Base-by-base conservation (phyloP, 768 basidiomycete genomes). In the Serendipita sp. region DNA sequence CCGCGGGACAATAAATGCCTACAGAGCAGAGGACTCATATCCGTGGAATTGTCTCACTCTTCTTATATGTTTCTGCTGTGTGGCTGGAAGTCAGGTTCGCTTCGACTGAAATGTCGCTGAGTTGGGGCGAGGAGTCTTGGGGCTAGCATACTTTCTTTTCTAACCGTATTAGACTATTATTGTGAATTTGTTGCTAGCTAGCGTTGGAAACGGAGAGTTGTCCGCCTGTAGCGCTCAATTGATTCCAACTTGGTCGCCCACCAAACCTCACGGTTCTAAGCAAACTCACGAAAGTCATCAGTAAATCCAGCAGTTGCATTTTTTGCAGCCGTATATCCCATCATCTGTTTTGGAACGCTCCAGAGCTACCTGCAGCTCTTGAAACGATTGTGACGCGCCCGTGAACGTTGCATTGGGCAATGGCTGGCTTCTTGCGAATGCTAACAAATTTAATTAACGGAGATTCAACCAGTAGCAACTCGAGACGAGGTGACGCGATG, bases 101-200 rank as follows among this genome's bases (percentile, higher is more conserved):
- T 83, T 96, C 52, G 94, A 97, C 70, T 93, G 93, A 18, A 92
- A 92, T 94, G 94, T 74, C 90, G 88, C 72, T 69, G 77, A 46
- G 76, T 87, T 67, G 89, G 75, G 48, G 29, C 8, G 6, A 31
- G 48, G 6, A 6, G 40, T 13, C 13, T 40, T 13, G 40, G 40
- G 13, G 13, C 13, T 5, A 40, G 40, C 13, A 40, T 6, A 40
- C 40, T 6, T 5, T 13, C 40, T 40, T 40, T 5, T 40, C 5
- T 40, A 40, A 40, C 40, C 40, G 40, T 40, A 40, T 5, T 40
- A 40, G 40, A 40, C 23, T 40, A 13, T 40, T 40, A 40, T 40
- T 5, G 6, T 6, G 40, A 40, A 40, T 40, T 40, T 40, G 6
- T 40, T 40, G 29, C n/a, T 5, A 18, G 48, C 48, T n/a, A 50